phyloP scores from a whole-genome alignment of 2,329 filamentous ascomycete genomes.

The Davidsoniella neocaledoniae region DNA sequence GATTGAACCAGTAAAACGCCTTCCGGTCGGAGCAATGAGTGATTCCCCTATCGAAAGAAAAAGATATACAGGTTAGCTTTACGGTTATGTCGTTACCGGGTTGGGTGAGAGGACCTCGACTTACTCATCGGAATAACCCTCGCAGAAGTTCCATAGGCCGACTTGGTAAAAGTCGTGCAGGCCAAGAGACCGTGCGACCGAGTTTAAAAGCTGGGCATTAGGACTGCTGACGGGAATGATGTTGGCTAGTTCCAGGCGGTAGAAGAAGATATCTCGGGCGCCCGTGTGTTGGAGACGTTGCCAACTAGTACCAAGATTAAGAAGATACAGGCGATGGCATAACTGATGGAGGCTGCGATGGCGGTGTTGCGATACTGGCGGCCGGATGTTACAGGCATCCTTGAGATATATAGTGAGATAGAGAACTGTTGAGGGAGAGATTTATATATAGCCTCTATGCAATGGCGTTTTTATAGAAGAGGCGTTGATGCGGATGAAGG shows the following conservation, averaged over 20 bases:
- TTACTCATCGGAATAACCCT: slow-evolving; percentile 56
- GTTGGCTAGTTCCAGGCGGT: slow-evolving; percentile 66
- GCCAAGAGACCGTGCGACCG: slow-evolving; percentile 68
- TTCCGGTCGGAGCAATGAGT: slow-evolving; percentile 57
- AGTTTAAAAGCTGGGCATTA: slow-evolving; percentile 64
- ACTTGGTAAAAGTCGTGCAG: slow-evolving; percentile 91
- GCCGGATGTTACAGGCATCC: slow-evolving; percentile 10
- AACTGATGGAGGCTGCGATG: slow-evolving; percentile 48
- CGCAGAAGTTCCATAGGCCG: slow-evolving; percentile 82
- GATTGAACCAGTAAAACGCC: slow-evolving; percentile 78
- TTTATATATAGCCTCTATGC: no score
- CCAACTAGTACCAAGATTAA: slow-evolving; percentile 65
- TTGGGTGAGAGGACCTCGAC: slow-evolving; percentile 15
- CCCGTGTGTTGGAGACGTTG: slow-evolving; percentile 46
- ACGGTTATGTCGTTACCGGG: neutral
- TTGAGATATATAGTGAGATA: neutral
- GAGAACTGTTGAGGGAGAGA: neutral
- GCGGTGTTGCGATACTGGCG: slow-evolving; percentile 38
- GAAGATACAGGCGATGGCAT: slow-evolving; percentile 60
- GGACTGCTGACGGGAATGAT: slow-evolving; percentile 60
- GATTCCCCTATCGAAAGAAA: slow-evolving; percentile 36
- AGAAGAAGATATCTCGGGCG: slow-evolving; percentile 61
- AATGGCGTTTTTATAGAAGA: neutral
- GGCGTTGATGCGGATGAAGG: neutral
- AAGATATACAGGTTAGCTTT: neutral